Base-by-base conservation (phyloP, 139 green algal genomes). In the Parachlorella kessleri region DNA sequence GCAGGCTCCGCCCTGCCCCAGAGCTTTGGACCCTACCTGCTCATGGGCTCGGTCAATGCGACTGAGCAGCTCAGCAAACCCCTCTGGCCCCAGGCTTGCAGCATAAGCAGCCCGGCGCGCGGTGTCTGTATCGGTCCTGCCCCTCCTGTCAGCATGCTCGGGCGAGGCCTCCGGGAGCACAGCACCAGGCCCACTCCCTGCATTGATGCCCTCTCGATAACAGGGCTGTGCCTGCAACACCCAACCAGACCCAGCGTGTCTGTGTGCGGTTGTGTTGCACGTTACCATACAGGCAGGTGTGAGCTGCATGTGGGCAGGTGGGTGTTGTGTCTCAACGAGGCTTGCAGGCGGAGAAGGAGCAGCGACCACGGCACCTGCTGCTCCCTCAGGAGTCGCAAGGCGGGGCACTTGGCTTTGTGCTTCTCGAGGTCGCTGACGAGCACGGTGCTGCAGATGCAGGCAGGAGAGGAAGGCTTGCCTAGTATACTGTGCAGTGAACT, bases 391-490 rank as follows among this genome's bases (percentile, higher is more conserved):
- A 48, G 35, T 8, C n/a, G 35, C 65, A 75, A 81, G 26, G 30
- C 48, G 0, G 75, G 66, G 66, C 75, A 81, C 75, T 75, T 75
- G 66, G 6, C 6, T 66, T 81, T 81, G 75, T 81, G 75, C 48
- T 75, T 81, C 26, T 81, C 42, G 0, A 81, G 42, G 33, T 81
- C 75, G 26, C 35, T 75, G 14, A 68, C 66, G 65, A 81, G 75
- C 66, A 81, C 75, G 0, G 66, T 75, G 75, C 63, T 68, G 63
- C 48, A 59, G 14, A 30, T 37, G 63, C 63, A 68, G 63, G 63
- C 14, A 59, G 48, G 48, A 59, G 48, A 10, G 48, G 48, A 18
- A 18, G 48, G 18, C 48, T n/a, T n/a, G n/a, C n/a, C n/a, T n/a
- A n/a, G n/a, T n/a, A n/a, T n/a, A n/a, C n/a, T n/a, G n/a, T n/a